Base-by-base conservation (phyloP, 139 green algal species). In the Pleodorina starrii region DNA sequence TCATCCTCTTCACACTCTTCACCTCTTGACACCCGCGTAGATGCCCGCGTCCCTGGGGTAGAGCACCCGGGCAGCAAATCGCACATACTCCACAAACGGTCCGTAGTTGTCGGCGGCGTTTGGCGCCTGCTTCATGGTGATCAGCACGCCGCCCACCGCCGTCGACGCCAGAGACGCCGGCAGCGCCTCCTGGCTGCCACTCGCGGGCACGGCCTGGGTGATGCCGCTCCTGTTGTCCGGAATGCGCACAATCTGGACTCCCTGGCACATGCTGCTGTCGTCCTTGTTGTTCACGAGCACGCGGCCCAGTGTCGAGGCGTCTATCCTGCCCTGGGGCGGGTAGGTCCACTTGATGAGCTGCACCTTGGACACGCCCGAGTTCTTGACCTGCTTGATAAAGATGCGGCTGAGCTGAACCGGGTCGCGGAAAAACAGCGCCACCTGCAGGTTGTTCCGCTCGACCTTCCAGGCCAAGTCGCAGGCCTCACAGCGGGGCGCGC, bases 341-440 rank as follows among this genome's bases (percentile, higher is more conserved):
- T 32, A 75, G 5, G 32, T 23, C 79, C 79, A 86, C 57, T 86
- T 86, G 57, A 86, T 27, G 40, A 60, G 21, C 29, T 86, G 79
- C 32, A 86, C 79, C 40, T 44, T 5, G 63, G n/a, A 36, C 10
- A 80, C 25, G 10, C 72, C 72, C 1, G 42, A 38, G 40, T 80
- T 80, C 35, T 35, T 69, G 25, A 84, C 43, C 50, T 84, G 50
- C 76, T 72, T 84, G n/a, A 84, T 44, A 48, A 25, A 71, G 32
- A 84, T 32, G 19, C 32, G 14, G 19, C 32, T 42, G 50, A 84
- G 11, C 76, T 72, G 50, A 5, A 72, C 36, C 1, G 76, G 50
- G 19, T 84, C 76, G 35, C 71, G 71, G 76, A 84, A 84, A 32
- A 72, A 84, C 32, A 84, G 19, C 2, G 76, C 29, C 6, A 84